These are phyloP conservation scores for Gossypium aridum DNA, from an alignment of 441 rosid genomes.

Conservation along the genomic window DNA sequence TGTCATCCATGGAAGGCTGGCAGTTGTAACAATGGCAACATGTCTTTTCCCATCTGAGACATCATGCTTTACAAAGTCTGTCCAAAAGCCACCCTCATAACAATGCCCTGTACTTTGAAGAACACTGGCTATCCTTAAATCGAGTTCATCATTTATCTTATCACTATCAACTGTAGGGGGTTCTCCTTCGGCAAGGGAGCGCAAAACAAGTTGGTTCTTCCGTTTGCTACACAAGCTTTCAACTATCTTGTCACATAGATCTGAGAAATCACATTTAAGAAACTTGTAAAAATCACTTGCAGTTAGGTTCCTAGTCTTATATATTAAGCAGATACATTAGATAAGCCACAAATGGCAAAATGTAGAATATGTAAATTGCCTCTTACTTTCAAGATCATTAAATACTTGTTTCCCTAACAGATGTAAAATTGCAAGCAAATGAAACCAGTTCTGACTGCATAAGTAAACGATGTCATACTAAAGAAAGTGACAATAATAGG, in stretches of 20 bases:
- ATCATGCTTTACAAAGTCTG: slow-evolving; percentile 51
- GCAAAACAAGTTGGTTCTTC: slow-evolving; percentile 60
- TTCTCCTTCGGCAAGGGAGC: slow-evolving; percentile 51
- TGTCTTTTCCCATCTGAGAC: slow-evolving; percentile 60
- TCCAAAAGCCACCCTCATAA: slow-evolving; percentile 89
- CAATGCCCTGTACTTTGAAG: slow-evolving; percentile 91
- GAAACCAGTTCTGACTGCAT: background rate
- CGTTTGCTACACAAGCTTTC: slow-evolving; percentile 80
- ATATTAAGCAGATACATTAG: background rate
- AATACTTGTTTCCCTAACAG: background rate
- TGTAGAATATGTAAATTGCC: background rate
- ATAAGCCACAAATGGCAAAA: background rate
- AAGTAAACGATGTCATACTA: background rate
- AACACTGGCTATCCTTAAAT: slow-evolving; percentile 83
- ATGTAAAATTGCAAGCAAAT: background rate
- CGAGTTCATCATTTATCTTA: slow-evolving; percentile 58
- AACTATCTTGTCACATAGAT: slow-evolving; percentile 74
- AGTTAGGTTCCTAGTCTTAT: background rate
- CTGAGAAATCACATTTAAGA: slow-evolving; percentile 41
- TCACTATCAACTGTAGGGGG: slow-evolving; percentile 49
- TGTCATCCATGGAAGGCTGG: slow-evolving; percentile 99
- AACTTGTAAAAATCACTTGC: slow-evolving; percentile 5
- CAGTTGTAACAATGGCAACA: slow-evolving; percentile 92
- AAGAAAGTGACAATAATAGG: background rate
- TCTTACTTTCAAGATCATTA: background rate